Conservation (phyloP, 495 filamentous ascomycete genomes). For the Hyaloscypha finlandica region DNA sequence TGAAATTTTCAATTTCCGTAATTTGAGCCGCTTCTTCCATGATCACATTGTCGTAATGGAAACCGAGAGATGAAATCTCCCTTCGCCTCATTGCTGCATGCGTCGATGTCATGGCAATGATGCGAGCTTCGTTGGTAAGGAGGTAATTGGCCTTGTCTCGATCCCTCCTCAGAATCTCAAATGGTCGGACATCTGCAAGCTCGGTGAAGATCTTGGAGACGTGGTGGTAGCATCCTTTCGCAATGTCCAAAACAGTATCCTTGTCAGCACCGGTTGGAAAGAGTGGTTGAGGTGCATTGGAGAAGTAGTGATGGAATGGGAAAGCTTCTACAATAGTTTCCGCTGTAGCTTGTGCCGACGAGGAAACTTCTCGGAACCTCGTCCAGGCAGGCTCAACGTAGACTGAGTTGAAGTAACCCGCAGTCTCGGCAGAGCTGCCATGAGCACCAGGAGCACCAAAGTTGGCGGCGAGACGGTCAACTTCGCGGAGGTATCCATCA, state of each 20-base stretch:
- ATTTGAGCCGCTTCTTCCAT: constrained; percentile 99
- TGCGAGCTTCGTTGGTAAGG: constrained; percentile 89
- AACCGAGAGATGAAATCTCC: constrained; percentile 88
- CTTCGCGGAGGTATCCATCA: constrained; percentile 74
- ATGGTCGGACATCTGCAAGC: constrained; percentile 89
- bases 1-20: constrained; percentile 96
- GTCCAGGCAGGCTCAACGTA: constrained; percentile 89
- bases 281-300: constrained; percentile 82
- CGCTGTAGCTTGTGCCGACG: constrained; percentile 51
- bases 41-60: constrained; percentile 96
- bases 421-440: constrained; percentile 93
- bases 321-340: constrained; percentile 71
- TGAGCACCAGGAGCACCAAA: constrained; percentile 88
- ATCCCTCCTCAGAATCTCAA: constrained; percentile 86
- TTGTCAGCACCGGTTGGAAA: constrained; percentile 65
- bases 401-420: constrained; percentile 91
- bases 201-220: constrained; percentile 91
- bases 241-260: constrained; percentile 74
- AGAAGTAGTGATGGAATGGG: constrained; percentile 89
- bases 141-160: constrained; percentile 95
- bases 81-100: constrained; percentile 96
- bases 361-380: constrained; percentile 69
- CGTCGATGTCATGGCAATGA: constrained; percentile 97
- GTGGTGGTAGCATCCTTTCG: constrained; percentile 85
- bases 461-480: constrained; percentile 79